Percentiles rank a stretch among this genome's conserved stretches.
Evolutionary conservation across 306 rosid genomes (phyloP).

Genomic region (Castanopsis chinensis): DNA sequence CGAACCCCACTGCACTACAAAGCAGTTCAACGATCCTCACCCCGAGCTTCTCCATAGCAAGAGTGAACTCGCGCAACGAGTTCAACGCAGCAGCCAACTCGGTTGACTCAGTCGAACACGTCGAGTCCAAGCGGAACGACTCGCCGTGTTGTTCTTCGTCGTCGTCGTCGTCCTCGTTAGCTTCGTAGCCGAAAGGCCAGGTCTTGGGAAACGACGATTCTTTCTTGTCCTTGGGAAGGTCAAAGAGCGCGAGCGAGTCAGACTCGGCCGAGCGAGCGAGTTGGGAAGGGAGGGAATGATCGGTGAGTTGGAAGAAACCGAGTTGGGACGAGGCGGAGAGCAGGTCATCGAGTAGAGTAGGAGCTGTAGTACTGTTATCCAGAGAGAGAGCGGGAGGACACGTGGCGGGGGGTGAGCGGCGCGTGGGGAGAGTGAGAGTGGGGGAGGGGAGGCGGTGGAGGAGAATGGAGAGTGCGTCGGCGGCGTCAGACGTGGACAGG

Average conservation of each 20-base stretch:
- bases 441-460: conserved; percentile 86
- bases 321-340: conserved; percentile 43
- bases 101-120: conserved; percentile 36
- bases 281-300: conserved; percentile 46
- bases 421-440: conserved; percentile 62
- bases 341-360: conserved; percentile 11
- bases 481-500: conserved; percentile 43
- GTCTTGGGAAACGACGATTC: conserved; percentile 40
- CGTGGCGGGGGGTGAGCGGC: conserved; percentile 42
- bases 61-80: conserved; percentile 50
- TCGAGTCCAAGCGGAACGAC: conserved; percentile 60
- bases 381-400: conserved; percentile 50
- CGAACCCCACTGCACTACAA: conserved; percentile 42
- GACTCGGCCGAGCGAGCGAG: conserved; percentile 79
- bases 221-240: conserved; percentile 46
- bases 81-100: conserved; percentile 20
- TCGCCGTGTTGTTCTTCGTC: conserved; percentile 36
- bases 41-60: conserved; percentile 59
- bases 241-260: conserved; percentile 59
- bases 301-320: conserved; percentile 72
- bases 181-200: conserved; percentile 79
- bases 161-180: conserved; percentile 31
- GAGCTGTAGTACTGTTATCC: too few species aligned
- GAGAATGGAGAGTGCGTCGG: conserved; percentile 68
- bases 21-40: conserved; percentile 48